Conservation (phyloP, 75 land plant genomes). For the Sequoiadendron giganteum region DNA sequence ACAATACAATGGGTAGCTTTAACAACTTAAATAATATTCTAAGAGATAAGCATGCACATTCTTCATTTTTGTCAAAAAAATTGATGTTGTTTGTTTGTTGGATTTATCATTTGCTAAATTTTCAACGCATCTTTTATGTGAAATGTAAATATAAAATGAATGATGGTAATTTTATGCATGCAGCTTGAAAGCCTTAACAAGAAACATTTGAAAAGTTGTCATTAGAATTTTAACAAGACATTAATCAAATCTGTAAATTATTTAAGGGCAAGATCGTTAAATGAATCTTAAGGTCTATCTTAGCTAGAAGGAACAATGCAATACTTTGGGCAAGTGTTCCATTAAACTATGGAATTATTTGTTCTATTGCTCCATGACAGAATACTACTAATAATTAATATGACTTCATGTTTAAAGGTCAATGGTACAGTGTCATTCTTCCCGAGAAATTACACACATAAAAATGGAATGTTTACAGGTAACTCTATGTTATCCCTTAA, state of each 20-base stretch:
- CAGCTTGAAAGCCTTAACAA: not conserved
- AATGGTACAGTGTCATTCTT: conserved; percentile 86
- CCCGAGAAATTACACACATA: conserved; percentile 85
- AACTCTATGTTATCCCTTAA: not conserved
- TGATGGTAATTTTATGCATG: no score
- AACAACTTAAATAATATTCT: no score
- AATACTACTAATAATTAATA: conserved; percentile 6
- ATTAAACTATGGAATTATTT: no score
- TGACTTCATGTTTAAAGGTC: conserved; percentile 35
- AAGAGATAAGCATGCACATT: no score
- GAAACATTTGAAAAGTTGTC: not conserved
- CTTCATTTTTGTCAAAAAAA: no score
- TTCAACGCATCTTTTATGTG: no score
- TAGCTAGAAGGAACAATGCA: not conserved
- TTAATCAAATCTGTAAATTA: not conserved
- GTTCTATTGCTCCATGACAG: not conserved
- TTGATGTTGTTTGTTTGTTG: no score
- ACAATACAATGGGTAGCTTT: no score
- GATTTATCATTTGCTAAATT: no score
- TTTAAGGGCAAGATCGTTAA: not conserved
- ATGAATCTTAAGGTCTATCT: not conserved
- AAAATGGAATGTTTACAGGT: conserved; percentile 96
- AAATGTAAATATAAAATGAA: no score
- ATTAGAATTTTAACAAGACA: not conserved
- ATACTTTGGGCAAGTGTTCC: not conserved